Evolutionary conservation across 2,329 filamentous ascomycete species (phyloP), one percentile per base, ranked within the genome.

Genomic region (Colletotrichum gigasporum): DNA sequence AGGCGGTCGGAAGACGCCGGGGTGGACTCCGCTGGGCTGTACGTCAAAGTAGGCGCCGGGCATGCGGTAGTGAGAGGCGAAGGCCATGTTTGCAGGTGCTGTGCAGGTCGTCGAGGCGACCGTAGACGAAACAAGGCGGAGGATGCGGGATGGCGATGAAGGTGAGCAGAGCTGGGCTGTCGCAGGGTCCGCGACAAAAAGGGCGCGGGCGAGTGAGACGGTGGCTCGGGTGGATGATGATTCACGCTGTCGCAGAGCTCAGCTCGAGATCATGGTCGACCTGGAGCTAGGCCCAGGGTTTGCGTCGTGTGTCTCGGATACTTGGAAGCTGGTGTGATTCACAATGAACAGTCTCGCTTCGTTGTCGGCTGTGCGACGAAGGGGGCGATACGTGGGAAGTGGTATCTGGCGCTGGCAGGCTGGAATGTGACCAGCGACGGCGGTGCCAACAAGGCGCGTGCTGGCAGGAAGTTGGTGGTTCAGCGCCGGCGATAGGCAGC

Each of bases 1-100:
- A 7, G 82, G 82, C 10, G 82, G 80, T 60, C 80, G 80, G 66
- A 83, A 84, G 30, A 85, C 74, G 53, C 80, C 80, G 6, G 82
- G 77, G 67, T 83, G 80, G 32, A 76, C 75, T 45, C 73, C 73
- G n/a, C 71, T 67, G 7, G 73, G 67, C 12, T 74, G 67, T 11
- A 70, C 51, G 59, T 77, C 76, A 56, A 80, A 69, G 59, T 76
- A 76, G 24, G 71, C 70, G 53, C 73, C 73, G 8, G 76, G 73
- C 73, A 78, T 77, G 24, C 72, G 69, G 53, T 74, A 70, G 32
- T 73, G 71, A 11, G 74, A 70, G 16, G 70, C 71, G 57, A 73
- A 76, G 20, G 73, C 71, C 73, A 75, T 75, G 30, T 34, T n/a
- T 62, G 44, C n/a, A 56, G 47, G 32, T n/a, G n/a, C n/a, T n/a